Conservation (phyloP, 1,284 basidiomycete genomes). For the Blastosporella zonata region DNA sequence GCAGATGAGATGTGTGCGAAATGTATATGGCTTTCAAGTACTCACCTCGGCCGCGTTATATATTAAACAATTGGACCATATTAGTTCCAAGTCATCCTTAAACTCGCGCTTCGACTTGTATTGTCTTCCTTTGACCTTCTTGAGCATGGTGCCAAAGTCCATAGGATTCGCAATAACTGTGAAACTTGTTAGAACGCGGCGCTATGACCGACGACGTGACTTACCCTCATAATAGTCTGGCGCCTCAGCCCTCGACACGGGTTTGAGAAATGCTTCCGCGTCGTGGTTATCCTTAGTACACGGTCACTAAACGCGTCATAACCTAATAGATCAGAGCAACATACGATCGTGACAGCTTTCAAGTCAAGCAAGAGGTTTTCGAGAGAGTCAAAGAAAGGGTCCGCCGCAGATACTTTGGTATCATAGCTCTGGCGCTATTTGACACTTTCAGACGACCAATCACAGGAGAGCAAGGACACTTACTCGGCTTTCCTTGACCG, state of each 20-base stretch:
- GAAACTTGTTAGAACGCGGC: slow-evolving; percentile 12
- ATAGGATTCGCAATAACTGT: slow-evolving; percentile 88
- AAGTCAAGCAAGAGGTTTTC: slow-evolving; percentile 86
- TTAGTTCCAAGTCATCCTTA: slow-evolving; percentile 89
- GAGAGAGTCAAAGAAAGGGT: slow-evolving; percentile 88
- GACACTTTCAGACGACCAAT: slow-evolving; percentile 17
- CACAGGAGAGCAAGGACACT: slow-evolving; percentile 30
- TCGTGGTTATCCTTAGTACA: slow-evolving; percentile 75
- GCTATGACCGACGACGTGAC: slow-evolving; percentile 21
- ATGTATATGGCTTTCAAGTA: slow-evolving; percentile 11
- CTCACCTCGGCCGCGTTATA: slow-evolving; percentile 90
- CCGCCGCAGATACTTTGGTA: slow-evolving; percentile 58
- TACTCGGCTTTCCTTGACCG: slow-evolving; percentile 76
- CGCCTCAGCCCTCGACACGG: slow-evolving; percentile 82
- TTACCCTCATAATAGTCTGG: slow-evolving; percentile 88
- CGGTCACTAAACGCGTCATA: slow-evolving; percentile 24
- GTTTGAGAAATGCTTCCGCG: slow-evolving; percentile 85
- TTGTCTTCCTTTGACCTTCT: slow-evolving; percentile 85
- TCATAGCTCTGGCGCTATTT: slow-evolving; percentile 58
- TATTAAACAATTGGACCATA: slow-evolving; percentile 93
- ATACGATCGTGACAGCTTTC: slow-evolving; percentile 71
- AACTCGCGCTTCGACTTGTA: slow-evolving; percentile 97
- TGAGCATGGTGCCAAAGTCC: slow-evolving; percentile 92
- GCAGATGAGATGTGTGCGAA: not conserved
- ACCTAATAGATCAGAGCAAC: slow-evolving; percentile 27